Conservation (phyloP, 768 basidiomycete genomes). For the Naganishia onofrii region DNA sequence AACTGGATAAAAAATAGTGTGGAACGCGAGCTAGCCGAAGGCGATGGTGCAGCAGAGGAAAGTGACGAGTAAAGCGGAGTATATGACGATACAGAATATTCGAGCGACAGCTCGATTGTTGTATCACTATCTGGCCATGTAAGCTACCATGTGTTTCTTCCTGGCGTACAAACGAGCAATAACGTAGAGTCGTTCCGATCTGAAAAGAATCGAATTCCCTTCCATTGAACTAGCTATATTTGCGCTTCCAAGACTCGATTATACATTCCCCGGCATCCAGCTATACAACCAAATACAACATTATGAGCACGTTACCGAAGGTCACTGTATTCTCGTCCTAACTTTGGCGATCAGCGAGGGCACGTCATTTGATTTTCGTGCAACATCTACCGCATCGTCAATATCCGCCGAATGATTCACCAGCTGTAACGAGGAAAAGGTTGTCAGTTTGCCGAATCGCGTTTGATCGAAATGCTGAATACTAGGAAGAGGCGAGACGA, state of each 20-base stretch:
- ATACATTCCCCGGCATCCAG: neutral
- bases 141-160: neutral
- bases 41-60: slow-evolving; percentile 20
- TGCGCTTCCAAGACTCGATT: too few relatives aligned
- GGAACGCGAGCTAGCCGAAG: slow-evolving; percentile 21
- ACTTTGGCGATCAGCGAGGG: slow-evolving; percentile 48
- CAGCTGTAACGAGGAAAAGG: slow-evolving; percentile 30
- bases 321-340: slow-evolving; percentile 26
- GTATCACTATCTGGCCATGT: neutral
- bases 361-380: slow-evolving; percentile 42
- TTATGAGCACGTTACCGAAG: neutral
- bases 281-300: slow-evolving; percentile 2
- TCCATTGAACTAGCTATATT: neutral
- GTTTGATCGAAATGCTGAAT: too few relatives aligned
- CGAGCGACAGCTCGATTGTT: neutral
- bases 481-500: slow-evolving; percentile 26
- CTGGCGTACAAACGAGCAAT: neutral
- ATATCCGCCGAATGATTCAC: slow-evolving; percentile 42
- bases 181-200: neutral
- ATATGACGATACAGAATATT: neutral
- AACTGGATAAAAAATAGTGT: slow-evolving; percentile 60
- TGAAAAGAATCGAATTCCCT: neutral
- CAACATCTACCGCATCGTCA: slow-evolving; percentile 38
- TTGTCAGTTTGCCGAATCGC: too few relatives aligned
- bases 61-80: slow-evolving; percentile 5